Percentiles rank a stretch among this genome's conserved stretches.
phyloP scores from a whole-genome alignment of 345 rosid genomes.

The Combretum micranthum region DNA sequence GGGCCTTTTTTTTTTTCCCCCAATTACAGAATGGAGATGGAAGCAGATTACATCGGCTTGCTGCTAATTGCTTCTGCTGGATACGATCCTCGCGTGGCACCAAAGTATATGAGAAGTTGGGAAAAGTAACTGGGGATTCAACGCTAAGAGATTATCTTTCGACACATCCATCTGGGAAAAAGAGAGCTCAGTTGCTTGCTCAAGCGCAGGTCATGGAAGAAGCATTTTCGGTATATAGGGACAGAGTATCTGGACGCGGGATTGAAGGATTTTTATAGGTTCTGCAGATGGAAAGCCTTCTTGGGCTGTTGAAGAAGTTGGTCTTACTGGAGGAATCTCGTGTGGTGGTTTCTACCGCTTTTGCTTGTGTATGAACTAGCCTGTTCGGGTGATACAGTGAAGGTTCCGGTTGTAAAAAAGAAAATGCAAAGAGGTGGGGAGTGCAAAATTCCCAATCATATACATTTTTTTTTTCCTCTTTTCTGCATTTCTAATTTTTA shows the following conservation, averaged over 20 bases:
- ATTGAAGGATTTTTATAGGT: constrained; percentile 73
- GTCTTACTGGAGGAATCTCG: too few relatives aligned
- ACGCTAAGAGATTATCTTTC: constrained; percentile 58
- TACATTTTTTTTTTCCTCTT: too few relatives aligned
- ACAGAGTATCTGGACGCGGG: constrained; percentile 49
- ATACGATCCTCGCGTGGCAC: constrained; percentile 82
- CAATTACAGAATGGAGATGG: constrained; percentile 74
- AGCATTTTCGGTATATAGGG: constrained; percentile 68
- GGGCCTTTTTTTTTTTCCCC: too few relatives aligned
- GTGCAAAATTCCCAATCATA: too few relatives aligned
- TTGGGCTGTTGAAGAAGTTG: background rate
- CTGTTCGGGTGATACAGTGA: too few relatives aligned
- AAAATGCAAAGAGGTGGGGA: too few relatives aligned
- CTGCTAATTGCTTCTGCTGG: constrained; percentile 82
- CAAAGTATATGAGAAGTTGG: constrained; percentile 78
- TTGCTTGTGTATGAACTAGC: too few relatives aligned
- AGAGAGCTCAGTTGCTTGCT: constrained; percentile 65
- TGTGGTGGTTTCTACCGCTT: too few relatives aligned
- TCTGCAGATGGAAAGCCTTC: background rate
- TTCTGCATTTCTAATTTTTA: too few relatives aligned
- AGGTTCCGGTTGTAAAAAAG: too few relatives aligned
- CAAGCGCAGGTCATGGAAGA: constrained; percentile 89
- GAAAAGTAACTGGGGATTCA: constrained; percentile 46
- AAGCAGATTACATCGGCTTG: constrained; percentile 86
- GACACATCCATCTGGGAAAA: constrained; percentile 93